Evolutionary conservation across 2,329 filamentous ascomycete genomes (phyloP).

Genomic region (Fusarium subtropicale): DNA sequence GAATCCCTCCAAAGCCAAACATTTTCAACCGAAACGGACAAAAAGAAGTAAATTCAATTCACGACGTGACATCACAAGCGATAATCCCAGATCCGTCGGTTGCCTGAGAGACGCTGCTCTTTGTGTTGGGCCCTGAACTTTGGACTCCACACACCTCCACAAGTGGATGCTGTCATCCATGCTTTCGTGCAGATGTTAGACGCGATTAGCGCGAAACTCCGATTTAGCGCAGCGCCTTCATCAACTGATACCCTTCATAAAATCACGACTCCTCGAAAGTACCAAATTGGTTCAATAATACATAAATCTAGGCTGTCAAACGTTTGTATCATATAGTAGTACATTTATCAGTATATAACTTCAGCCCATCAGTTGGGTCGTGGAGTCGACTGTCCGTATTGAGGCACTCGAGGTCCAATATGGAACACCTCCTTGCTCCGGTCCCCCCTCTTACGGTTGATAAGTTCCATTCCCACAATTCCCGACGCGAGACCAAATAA

Average conservation of each 20-base stretch:
- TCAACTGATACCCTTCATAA: not conserved
- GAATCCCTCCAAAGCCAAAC: not conserved
- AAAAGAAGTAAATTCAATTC: slow-evolving; percentile 1
- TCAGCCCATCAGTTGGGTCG: slow-evolving; percentile 9
- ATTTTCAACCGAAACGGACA: not conserved
- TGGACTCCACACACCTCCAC: slow-evolving; percentile 23
- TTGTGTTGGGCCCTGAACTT: slow-evolving; percentile 20
- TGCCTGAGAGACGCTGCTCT: slow-evolving; percentile 37
- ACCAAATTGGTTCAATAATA: slow-evolving; percentile 31
- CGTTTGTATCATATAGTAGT: slow-evolving; percentile 33
- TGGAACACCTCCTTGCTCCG: slow-evolving; percentile 39
- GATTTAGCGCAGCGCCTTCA: slow-evolving; percentile 9
- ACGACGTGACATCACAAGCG: slow-evolving; percentile 1
- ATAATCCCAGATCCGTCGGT: slow-evolving; percentile 15
- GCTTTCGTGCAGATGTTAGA: slow-evolving; percentile 13
- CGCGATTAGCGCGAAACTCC: slow-evolving; percentile 40
- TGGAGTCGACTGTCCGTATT: slow-evolving; percentile 2
- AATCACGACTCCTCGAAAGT: slow-evolving; percentile 5
- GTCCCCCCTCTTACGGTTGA: slow-evolving; percentile 41
- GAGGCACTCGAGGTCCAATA: slow-evolving; percentile 2
- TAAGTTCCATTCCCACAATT: slow-evolving; percentile 54
- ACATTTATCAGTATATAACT: slow-evolving; percentile 25
- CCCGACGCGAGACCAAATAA: slow-evolving; percentile 64
- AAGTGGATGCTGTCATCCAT: not conserved
- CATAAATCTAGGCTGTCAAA: slow-evolving; percentile 38